Base-by-base conservation (phyloP, 1,139 yeast species). In the Saccharomyces hybrid region DNA sequence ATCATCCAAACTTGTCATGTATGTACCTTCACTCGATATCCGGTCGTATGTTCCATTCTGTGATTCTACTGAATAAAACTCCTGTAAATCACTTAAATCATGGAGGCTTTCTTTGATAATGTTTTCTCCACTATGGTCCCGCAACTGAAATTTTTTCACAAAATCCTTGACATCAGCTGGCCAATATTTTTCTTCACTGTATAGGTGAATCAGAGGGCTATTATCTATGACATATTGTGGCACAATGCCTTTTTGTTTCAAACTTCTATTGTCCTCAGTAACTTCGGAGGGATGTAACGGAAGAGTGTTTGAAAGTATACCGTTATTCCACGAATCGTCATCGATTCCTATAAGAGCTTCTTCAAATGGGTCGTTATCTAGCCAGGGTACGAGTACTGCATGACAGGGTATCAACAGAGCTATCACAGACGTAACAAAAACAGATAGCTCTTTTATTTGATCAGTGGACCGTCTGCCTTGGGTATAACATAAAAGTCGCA, bases 131-230 rank as follows among this genome's bases (percentile, higher is more conserved):
- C 57, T 38, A 4, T 48, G 47, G 52, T 65, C 63, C 14, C 52
- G 75, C 73, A 74, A n/a, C 70, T 75, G 65, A 71, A 89, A 86
- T 67, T 88, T 79, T 9, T 74, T 74, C 11, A 88, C 91, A 68
- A 71, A 93, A 48, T 86, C 80, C 51, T 76, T 78, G 49, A 90
- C 78, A 64, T 89, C 95, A 61, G 88, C 88, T 0, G 99, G 99
- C 60, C 86, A 74, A 68, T 90, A 93, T 56, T 77, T 73, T 65
- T 93, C 99, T 67, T 93, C 99, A 1, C 95, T 84, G 73, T 91
- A 91, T 26, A 93, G 74, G 67, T 88, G 89, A 1, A 93, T 93
- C 54, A 84, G 72, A 0, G 99, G 98, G 3, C 93, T 82, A 67
- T 82, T 79, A 51, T 86, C 84, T 0, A 82, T 64, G 0, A 87